Evolutionary conservation across 2,329 filamentous ascomycete species (phyloP).

Genomic region (Microascus cirrosus): DNA sequence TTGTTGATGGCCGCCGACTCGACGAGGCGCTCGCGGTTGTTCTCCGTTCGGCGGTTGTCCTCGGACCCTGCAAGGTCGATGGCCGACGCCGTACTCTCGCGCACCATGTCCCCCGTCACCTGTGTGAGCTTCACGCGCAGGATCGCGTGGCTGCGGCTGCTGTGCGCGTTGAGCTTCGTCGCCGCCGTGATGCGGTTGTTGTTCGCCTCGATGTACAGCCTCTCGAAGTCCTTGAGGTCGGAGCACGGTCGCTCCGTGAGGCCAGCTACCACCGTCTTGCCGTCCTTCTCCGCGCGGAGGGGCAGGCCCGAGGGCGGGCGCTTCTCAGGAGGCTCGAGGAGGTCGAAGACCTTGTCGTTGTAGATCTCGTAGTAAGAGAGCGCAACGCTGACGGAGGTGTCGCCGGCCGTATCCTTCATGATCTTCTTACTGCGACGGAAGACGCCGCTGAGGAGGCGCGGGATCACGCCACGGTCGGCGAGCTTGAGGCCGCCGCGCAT

Average conservation of each 20-base stretch:
- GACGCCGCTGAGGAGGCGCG: slow-evolving; percentile 71
- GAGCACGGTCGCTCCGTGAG: slow-evolving; percentile 73
- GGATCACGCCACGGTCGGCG: slow-evolving; percentile 79
- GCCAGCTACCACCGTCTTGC: slow-evolving; percentile 79
- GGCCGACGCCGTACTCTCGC: slow-evolving; percentile 76
- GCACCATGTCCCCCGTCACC: slow-evolving; percentile 53
- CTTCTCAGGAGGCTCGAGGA: slow-evolving; percentile 81
- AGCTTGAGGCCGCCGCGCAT: slow-evolving; percentile 87
- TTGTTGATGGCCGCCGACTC: slow-evolving; percentile 98
- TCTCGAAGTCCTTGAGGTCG: slow-evolving; percentile 82
- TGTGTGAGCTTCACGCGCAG: slow-evolving; percentile 82
- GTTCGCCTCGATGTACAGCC: slow-evolving; percentile 83
- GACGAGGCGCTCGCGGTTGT: slow-evolving; percentile 83
- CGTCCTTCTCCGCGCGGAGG: slow-evolving; percentile 66
- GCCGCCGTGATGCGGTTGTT: slow-evolving; percentile 80
- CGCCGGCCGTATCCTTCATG: slow-evolving; percentile 62
- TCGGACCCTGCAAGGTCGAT: slow-evolving; percentile 95
- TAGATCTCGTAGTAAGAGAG: slow-evolving; percentile 96
- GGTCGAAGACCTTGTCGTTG: slow-evolving; percentile 87
- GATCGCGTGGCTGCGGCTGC: slow-evolving; percentile 81
- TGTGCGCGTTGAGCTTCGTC: slow-evolving; percentile 88
- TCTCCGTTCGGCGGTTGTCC: slow-evolving; percentile 88
- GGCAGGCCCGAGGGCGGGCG: slow-evolving; percentile 71
- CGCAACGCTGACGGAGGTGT: slow-evolving; percentile 60
- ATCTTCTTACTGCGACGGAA: slow-evolving; percentile 81